phyloP scores from a whole-genome alignment of 306 rosid genomes.

The Crataegus laevigata region DNA sequence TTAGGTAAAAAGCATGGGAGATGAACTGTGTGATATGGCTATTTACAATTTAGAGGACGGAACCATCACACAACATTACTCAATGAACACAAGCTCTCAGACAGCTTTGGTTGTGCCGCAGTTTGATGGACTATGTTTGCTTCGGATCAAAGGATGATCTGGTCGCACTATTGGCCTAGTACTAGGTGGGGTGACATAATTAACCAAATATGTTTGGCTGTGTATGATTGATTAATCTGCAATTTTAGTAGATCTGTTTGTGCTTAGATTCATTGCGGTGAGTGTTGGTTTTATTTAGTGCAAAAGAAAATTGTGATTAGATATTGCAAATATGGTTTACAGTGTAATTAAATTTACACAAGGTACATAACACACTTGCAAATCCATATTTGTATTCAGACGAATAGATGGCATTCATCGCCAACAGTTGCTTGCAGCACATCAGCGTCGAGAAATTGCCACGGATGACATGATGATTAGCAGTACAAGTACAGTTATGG shows the following conservation, averaged over 20 bases:
- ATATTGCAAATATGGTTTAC: neutral
- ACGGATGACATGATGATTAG: conserved; percentile 32
- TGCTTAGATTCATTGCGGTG: neutral
- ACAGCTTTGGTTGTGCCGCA: neutral
- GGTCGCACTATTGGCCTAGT: neutral
- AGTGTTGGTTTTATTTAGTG: neutral
- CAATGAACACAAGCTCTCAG: neutral
- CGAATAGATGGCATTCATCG: neutral
- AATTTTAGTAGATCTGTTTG: neutral
- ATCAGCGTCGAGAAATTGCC: conserved; percentile 34
- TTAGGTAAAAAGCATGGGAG: neutral
- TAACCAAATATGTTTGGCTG: neutral
- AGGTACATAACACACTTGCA: neutral
- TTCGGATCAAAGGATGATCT: neutral
- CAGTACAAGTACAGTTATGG: conserved; percentile 21
- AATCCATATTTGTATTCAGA: neutral
- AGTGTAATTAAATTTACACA: neutral
- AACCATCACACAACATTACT: neutral
- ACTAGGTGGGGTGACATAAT: neutral
- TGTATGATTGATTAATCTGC: neutral
- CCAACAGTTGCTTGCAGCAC: neutral
- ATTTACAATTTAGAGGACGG: neutral
- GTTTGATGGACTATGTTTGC: neutral
- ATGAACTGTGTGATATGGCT: neutral
- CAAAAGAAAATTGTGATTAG: neutral